These are phyloP conservation scores for Tritrichomonas musculus DNA, from an alignment of 208 protist genomes.

Conservation along the genomic window DNA sequence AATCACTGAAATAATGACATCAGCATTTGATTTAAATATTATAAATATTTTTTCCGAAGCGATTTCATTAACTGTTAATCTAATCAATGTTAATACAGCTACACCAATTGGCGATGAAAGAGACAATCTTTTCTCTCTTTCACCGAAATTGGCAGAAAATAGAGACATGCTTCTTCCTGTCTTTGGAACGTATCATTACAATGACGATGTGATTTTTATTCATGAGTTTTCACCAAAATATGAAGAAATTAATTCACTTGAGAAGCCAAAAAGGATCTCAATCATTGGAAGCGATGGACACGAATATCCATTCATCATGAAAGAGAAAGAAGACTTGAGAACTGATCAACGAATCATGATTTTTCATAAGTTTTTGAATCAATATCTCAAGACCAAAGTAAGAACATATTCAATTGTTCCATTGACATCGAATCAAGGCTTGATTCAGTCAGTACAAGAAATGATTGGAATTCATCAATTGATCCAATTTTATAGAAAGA, in stretches of 20 bases:
- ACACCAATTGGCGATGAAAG: too few species aligned
- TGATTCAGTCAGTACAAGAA: not conserved
- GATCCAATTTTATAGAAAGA: not conserved
- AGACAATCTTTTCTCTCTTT: too few species aligned
- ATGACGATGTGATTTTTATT: not conserved
- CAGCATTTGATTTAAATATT: too few species aligned
- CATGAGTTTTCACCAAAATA: not conserved
- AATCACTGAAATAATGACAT: too few species aligned
- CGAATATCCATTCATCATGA: not conserved
- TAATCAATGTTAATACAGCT: too few species aligned
- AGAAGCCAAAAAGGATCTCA: not conserved
- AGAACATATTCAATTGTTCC: not conserved
- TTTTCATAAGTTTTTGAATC: not conserved
- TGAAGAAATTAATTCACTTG: not conserved
- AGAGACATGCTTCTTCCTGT: not conserved
- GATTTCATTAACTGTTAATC: too few species aligned
- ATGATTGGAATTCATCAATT: not conserved
- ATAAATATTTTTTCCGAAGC: too few species aligned
- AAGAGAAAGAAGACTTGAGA: not conserved
- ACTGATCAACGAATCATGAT: not conserved
- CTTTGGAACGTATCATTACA: not conserved
- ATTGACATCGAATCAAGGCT: not conserved
- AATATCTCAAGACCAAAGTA: not conserved
- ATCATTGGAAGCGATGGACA: constrained; percentile 15
- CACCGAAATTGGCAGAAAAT: too few species aligned